Percentiles rank a stretch among this genome's conserved stretches.
These are phyloP conservation scores for Stachybotrys echinatus DNA, from an alignment of 2,329 filamentous ascomycete genomes.

Conservation along the genomic window DNA sequence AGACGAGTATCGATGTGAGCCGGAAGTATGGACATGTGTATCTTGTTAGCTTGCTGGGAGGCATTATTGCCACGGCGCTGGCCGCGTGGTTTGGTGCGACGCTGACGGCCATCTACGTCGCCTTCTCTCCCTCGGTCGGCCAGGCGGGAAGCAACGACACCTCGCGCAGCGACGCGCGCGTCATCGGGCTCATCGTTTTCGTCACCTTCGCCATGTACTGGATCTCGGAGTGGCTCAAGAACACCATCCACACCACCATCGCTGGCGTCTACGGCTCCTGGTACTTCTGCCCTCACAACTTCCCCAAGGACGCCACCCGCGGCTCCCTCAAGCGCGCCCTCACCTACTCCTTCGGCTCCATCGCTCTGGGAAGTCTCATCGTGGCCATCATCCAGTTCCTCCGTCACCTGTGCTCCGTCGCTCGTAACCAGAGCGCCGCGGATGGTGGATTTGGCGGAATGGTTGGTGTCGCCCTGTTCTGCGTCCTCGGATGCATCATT, in stretches of 20 bases:
- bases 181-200: conserved; percentile 81
- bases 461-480: conserved; percentile 61
- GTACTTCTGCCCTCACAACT: conserved; percentile 74
- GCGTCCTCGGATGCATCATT: conserved; percentile 72
- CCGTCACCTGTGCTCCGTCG: conserved; percentile 76
- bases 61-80: conserved; percentile 68
- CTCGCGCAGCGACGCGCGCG: conserved; percentile 66
- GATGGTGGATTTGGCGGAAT: conserved; percentile 73
- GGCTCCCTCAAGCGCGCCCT: conserved; percentile 77
- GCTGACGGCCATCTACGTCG: conserved; percentile 78
- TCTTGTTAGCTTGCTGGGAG: conserved; percentile 77
- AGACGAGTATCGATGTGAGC: conserved; percentile 78
- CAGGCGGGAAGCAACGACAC: conserved; percentile 33
- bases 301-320: conserved; percentile 73
- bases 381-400: conserved; percentile 85
- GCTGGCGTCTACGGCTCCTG: conserved; percentile 87
- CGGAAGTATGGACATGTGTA: conserved; percentile 83
- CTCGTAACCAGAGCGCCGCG: conserved; percentile 53
- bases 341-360: conserved; percentile 90
- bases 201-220: conserved; percentile 91
- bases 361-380: conserved; percentile 78
- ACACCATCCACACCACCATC: conserved; percentile 82
- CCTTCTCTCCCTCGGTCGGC: conserved; percentile 60
- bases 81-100: conserved; percentile 84
- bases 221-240: conserved; percentile 91